phyloP scores from a whole-genome alignment of 2,329 filamentous ascomycete species.

The Coniochaeta prunicola region DNA sequence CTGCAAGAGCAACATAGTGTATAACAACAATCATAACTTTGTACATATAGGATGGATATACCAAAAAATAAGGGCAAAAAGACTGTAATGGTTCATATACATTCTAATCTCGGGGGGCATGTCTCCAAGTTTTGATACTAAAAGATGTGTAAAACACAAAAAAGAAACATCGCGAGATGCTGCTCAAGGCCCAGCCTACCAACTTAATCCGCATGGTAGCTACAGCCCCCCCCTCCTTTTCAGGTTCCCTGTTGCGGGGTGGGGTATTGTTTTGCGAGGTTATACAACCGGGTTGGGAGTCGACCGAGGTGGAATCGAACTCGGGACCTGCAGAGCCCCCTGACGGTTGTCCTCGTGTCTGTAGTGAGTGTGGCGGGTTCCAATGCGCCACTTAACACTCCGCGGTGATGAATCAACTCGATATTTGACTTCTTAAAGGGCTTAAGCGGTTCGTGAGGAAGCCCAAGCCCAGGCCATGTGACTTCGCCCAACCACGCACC shows the following conservation, averaged over 20 bases:
- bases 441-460: neutral
- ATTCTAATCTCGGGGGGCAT: no score
- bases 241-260: no score
- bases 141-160: neutral
- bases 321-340: no score
- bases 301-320: no score
- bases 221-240: no score
- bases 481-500: neutral
- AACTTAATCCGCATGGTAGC: no score
- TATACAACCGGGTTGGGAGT: no score
- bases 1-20: neutral
- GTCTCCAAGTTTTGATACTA: no score
- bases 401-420: neutral
- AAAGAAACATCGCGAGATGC: neutral
- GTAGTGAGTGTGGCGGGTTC: neutral
- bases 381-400: neutral
- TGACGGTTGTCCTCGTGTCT: neutral
- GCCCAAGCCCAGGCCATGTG: neutral
- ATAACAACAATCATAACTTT: neutral
- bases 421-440: neutral
- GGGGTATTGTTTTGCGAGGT: no score
- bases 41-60: neutral
- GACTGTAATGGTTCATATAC: neutral
- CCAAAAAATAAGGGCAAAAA: neutral
- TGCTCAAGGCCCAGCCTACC: neutral